Evolutionary conservation across 2,329 filamentous ascomycete species (phyloP), one percentile per base, ranked within the genome.

Genomic region (Rutstroemia sydowiana): DNA sequence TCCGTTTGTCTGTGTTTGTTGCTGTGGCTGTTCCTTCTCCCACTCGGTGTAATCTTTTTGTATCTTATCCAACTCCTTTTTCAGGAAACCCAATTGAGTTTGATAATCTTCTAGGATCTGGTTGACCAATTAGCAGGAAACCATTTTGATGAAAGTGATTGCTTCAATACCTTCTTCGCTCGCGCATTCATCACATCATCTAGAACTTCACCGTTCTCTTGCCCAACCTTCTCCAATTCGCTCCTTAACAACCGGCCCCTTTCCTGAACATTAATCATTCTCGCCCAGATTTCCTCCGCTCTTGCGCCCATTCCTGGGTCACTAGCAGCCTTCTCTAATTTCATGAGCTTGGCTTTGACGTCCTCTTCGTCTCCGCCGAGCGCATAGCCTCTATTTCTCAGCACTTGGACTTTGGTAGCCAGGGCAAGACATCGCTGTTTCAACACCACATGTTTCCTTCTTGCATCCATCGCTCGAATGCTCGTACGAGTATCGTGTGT

Each of bases 201-300:
- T 52, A 91, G 69, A 0, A 76, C 74, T 31, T 79, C 77, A 14
- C 73, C 72, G 36, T 78, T 75, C 48, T 75, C 71, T 23, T 74
- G 70, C 2, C 81, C 79, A 50, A 84, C 73, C 70, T 82, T 84
- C 65, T 85, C 86, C 53, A 88, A 76, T 71, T 93, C 87, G 61
- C 79, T 81, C 63, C 85, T 84, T 60, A 95, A 69, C 61, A 82
- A 78, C 59, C 84, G 80, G 20, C 86, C 84, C 58, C 88, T 81
- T 55, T 87, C 85, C 57, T 86, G 75, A 44, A 93, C 72, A 34
- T 85, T 79, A 45, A 90, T 84, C 71, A 93, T 79, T 42, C 88
- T 75, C 58, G 87, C 89, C 88, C 88, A 93, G 41, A 93, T 81
- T 72, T 93, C 88, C 68, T 93, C 88, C 65, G 88, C 84, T 59